Evolutionary conservation across 305 asterid species (phyloP), one percentile per base, ranked within the genome.

Genomic region (Plantago lanceolata): DNA sequence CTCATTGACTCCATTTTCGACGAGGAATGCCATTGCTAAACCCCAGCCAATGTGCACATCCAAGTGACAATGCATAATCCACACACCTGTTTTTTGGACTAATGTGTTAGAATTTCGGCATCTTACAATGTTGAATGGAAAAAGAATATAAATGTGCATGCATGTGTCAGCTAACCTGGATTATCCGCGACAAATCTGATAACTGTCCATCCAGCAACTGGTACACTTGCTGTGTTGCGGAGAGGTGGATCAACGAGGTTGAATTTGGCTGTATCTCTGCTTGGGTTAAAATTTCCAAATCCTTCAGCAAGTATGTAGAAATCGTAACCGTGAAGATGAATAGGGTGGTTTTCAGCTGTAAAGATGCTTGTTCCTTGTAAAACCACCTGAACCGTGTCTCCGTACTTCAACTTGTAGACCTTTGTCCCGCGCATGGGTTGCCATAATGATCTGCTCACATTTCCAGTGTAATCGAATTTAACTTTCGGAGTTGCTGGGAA

Each of bases 31-130:
- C 59, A 55, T 55, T 15, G 59, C 59, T 28, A 55, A 55, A 16
- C 59, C 59, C 59, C 59, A 55, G 8, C 59, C 59, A 6, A 55
- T 55, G 59, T 55, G 59, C 16, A 55, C 59, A 55, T 55, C 59
- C 43, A 55, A 16, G 59, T 55, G 59, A 28, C 59, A 55, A 12
- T 55, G 59, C 59, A 55, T 55, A 17, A 55, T 33, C 59, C 59
- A 55, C 19, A 55, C 59, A 55, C 59, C 59, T 55, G 43, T 55
- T 33, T 2, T 0, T 33, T 33, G 9, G 8, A 33, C 40, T n/a
- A n/a, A 33, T 24, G 28, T 24, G 3, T 53, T 21, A 12, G 15
- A 13, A 13, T 53, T 53, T 53, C 35, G 5, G 58, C 26, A 19
- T 53, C 26, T 2, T 21, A 11, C 16, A 3, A 54, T 13, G 26